Conservation (phyloP, 2,329 filamentous ascomycete genomes). For the Neonectria neomacrospora region DNA sequence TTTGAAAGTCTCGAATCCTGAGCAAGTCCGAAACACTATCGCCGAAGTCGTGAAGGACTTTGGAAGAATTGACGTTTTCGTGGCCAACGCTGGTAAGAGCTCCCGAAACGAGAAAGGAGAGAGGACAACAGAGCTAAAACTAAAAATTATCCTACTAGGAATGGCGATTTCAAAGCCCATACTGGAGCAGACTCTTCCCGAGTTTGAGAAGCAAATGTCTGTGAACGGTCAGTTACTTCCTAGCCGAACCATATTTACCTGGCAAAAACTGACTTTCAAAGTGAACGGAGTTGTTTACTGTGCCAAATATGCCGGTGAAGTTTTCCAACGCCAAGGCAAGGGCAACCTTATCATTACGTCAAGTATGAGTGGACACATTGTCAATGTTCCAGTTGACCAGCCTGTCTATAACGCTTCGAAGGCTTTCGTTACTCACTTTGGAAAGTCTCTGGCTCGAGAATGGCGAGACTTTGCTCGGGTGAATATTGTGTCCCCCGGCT, state of each 20-base stretch:
- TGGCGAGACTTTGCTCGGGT: slow-evolving; percentile 66
- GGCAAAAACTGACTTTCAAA: neutral
- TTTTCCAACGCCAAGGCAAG: slow-evolving; percentile 54
- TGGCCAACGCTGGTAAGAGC: slow-evolving; percentile 46
- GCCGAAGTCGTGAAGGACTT: slow-evolving; percentile 38
- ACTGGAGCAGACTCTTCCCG: slow-evolving; percentile 62
- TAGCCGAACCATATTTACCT: fast-evolving
- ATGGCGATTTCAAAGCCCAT: slow-evolving; percentile 66
- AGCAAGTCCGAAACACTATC: slow-evolving; percentile 36
- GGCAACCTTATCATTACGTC: slow-evolving; percentile 62
- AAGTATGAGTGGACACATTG: slow-evolving; percentile 58
- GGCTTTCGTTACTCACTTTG: slow-evolving; percentile 63
- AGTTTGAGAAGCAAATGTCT: slow-evolving; percentile 62
- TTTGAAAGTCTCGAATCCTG: slow-evolving; percentile 54
- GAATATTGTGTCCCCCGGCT: slow-evolving; percentile 58
- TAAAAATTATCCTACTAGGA: slow-evolving; percentile 48
- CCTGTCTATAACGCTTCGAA: slow-evolving; percentile 65
- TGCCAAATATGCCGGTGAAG: slow-evolving; percentile 54
- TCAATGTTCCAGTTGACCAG: slow-evolving; percentile 62
- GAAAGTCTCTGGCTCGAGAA: slow-evolving; percentile 62
- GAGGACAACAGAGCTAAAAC: slow-evolving; percentile 53
- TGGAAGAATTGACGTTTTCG: slow-evolving; percentile 42
- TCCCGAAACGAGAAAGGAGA: neutral
- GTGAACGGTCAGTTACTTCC: slow-evolving; percentile 58
- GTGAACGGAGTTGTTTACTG: slow-evolving; percentile 58